These are phyloP conservation scores for Colletotrichum echinochloae DNA, from an alignment of 2,329 filamentous ascomycete genomes.

Conservation along the genomic window DNA sequence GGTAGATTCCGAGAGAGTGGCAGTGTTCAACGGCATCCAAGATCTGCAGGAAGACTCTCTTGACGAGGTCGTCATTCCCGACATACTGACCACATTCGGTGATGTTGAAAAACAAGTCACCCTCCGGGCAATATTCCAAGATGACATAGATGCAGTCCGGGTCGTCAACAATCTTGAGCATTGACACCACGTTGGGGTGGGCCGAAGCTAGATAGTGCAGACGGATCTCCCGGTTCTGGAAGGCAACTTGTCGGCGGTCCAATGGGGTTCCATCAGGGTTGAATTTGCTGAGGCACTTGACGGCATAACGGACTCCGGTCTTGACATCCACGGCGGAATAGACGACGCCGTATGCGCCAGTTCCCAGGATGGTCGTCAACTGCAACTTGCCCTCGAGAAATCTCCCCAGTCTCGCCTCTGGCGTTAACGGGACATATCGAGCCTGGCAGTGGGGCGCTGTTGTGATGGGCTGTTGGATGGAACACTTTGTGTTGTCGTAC, in stretches of 20 bases:
- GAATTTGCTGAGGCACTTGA: constrained; percentile 96
- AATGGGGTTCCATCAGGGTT: constrained; percentile 77
- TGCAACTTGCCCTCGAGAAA: constrained; percentile 86
- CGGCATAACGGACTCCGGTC: constrained; percentile 86
- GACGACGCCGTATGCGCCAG: constrained; percentile 96
- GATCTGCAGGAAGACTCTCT: constrained; percentile 91
- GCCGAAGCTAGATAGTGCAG: constrained; percentile 90
- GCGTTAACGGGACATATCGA: constrained; percentile 69
- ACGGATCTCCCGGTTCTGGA: constrained; percentile 93
- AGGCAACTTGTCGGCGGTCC: constrained; percentile 86
- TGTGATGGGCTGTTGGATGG: constrained; percentile 53
- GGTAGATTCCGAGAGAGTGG: constrained; percentile 93
- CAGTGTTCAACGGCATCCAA: constrained; percentile 96
- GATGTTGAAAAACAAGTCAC: constrained; percentile 97
- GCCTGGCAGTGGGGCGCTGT: constrained; percentile 54
- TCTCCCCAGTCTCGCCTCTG: constrained; percentile 88
- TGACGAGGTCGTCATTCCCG: constrained; percentile 89
- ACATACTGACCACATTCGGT: constrained; percentile 95
- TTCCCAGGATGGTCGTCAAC: constrained; percentile 86
- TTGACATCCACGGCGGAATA: constrained; percentile 89
- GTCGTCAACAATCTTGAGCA: constrained; percentile 93
- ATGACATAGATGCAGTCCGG: constrained; percentile 95
- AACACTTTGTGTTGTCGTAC: constrained; percentile 63
- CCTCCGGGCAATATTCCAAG: constrained; percentile 96
- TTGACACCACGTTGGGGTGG: constrained; percentile 92